A percentile compares a stretch with the other conserved stretches of the same genome.
Evolutionary conservation across 257 asterid genomes (phyloP).

Genomic region (Solanum pennellii): DNA sequence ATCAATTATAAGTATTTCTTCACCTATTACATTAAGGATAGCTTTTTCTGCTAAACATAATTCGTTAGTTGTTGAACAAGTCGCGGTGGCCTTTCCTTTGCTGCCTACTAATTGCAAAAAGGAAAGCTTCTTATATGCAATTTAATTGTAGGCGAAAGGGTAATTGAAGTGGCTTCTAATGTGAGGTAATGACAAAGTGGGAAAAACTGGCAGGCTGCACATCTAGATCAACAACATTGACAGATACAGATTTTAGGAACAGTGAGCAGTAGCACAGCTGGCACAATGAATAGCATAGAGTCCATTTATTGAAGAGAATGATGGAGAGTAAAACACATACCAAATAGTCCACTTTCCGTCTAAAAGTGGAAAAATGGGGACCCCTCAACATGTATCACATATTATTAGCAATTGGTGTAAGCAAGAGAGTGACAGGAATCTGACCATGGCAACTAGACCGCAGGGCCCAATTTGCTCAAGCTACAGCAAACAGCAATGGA

Average conservation of each 20-base stretch:
- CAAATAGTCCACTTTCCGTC: slow-evolving; percentile 11
- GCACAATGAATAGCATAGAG: slow-evolving; percentile 19
- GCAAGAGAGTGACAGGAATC: slow-evolving; percentile 3
- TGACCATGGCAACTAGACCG: slow-evolving; percentile 10
- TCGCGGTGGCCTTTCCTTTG: not conserved
- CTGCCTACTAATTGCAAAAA: not conserved
- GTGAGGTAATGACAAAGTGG: not conserved
- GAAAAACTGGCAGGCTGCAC: not conserved
- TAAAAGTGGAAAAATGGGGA: slow-evolving; percentile 12
- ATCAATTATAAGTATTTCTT: not conserved
- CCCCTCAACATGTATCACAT: slow-evolving; percentile 10
- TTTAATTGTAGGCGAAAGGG: not conserved
- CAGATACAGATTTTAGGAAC: slow-evolving; percentile 7
- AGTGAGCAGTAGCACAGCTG: slow-evolving; percentile 25
- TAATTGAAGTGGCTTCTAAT: not conserved
- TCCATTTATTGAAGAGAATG: slow-evolving; percentile 5
- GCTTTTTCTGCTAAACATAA: not conserved
- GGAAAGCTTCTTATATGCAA: not conserved
- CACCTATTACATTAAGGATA: not conserved
- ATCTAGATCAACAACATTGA: not conserved
- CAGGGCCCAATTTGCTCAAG: slow-evolving; percentile 18
- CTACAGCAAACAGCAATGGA: slow-evolving; percentile 16
- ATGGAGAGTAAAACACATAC: slow-evolving; percentile 9
- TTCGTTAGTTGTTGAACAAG: not conserved
- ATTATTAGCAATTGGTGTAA: not conserved